Evolutionary conservation across 208 protist genomes (phyloP), one percentile per base, ranked within the genome.

Genomic region (Entamoeba histolytica): DNA sequence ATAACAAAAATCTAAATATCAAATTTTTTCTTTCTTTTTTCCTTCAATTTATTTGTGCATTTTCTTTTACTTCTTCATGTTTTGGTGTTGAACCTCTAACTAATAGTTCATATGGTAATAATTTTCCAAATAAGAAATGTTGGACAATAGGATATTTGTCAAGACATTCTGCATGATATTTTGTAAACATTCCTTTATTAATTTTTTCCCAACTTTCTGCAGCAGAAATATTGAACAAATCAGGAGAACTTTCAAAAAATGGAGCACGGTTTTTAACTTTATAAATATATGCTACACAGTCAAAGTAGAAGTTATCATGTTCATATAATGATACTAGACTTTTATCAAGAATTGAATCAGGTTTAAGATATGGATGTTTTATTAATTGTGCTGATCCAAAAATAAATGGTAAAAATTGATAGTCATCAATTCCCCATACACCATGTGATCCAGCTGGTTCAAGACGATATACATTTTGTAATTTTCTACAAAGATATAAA

Each of bases 391-490:
- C 94, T 28, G 97, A 95, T 10, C 98, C 98, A 50, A 97, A 98
- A 2, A 99, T 94, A 94, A 98, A 99, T 5, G 97, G 97, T n/a
- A 99, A 94, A 95, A 99, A 98, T 93, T 99, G 98, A 94, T 98
- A 99, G 95, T 99, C 98, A 94, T 99, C 98, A 3, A 99, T 95
- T 17, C 98, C 97, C 98, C 98, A 99, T 44, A 99, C 98, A 35
- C 98, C 98, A 92, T 98, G 98, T 49, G 97, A 98, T 28, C 98
- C 98, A 1, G 98, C 98, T 14, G 98, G 98, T 69, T 95, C 93
- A 15, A 95, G 93, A 28, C 55, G 92, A 94, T 97, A 98, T 28
- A 93, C 95, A 15, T 57, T 91, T 92, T 97, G 96, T 39, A 98
- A 52, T 19, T 93, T 93, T 10, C 98, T 96, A 94, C 98, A 96